Evolutionary conservation across 768 basidiomycete species (phyloP).

Genomic region (Pisolithus microcarpus): DNA sequence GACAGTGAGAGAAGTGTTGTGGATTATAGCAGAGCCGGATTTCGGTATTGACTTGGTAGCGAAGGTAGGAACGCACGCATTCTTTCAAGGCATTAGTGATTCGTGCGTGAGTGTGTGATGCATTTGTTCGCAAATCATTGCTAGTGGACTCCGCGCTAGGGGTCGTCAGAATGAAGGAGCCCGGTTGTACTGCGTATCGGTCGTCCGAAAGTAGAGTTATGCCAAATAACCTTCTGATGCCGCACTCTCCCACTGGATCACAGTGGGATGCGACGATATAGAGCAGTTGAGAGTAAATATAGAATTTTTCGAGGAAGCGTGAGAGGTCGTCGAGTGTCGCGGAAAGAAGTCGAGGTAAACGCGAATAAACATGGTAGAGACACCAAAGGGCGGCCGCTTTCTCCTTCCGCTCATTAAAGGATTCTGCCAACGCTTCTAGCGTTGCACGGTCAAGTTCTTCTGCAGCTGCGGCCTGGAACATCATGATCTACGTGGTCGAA

Average conservation of each 20-base stretch:
- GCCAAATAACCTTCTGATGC: conserved; percentile 30
- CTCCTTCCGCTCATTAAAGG: conserved; percentile 24
- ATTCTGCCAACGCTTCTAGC: conserved; percentile 27
- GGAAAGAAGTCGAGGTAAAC: conserved; percentile 19
- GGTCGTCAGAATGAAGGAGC: conserved; percentile 16
- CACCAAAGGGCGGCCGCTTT: conserved; percentile 34
- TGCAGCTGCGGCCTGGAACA: conserved; percentile 33
- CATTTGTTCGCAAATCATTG: conserved; percentile 1
- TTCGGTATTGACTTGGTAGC: conserved; percentile 24
- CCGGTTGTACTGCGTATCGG: conserved; percentile 19
- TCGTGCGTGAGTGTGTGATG: conserved; percentile 10
- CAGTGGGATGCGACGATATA: conserved; percentile 20
- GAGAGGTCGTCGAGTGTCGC: conserved; percentile 22
- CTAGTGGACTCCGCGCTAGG: conserved; percentile 4
- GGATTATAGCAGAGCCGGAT: conserved; percentile 25
- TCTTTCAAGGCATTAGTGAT: conserved; percentile 19
- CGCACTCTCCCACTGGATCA: conserved; percentile 19
- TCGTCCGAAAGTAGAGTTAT: conserved; percentile 24
- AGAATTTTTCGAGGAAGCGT: conserved; percentile 28
- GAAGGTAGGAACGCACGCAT: conserved; percentile 23
- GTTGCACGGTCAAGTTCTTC: conserved; percentile 10
- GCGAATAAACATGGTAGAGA: conserved; percentile 35
- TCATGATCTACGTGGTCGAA: conserved; percentile 15
- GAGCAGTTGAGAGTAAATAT: conserved; percentile 28
- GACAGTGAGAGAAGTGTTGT: conserved; percentile 33